Base-by-base conservation (phyloP, 345 rosid species). In the Linum usitatissimum region DNA sequence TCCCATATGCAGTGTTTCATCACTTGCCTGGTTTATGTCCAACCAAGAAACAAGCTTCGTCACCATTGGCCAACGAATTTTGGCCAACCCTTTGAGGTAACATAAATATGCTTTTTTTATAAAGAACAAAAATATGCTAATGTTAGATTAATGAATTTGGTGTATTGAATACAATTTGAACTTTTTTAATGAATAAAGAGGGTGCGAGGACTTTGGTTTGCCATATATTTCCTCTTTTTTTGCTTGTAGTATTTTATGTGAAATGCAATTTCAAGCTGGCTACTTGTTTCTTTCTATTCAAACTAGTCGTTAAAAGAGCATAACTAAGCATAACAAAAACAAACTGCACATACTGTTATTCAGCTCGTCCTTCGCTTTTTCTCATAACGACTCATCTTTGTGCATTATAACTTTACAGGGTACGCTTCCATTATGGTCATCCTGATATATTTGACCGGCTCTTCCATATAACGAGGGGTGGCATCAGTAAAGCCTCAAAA, bases 21-120 rank as follows among this genome's bases (percentile, higher is more conserved):
- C 99, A 21, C 89, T 94, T 59, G 99, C 97, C 70, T 90, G 89
- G 97, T 94, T 94, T 86, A 94, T 94, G 99, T 88, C 99, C 65
- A 90, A 90, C 80, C 99, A 94, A 75, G 97, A 94, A 83, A 88
- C 91, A 53, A 88, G 97, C 77, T 94, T 94, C 59, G 96, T 88
- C 53, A 94, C 96, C 66, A 90, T 94, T 40, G 92, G 96, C 66
- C 99, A 94, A 74, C 87, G 99, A 62, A 75, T 90, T 65, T 85
- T 94, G 74, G 97, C 99, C 68, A 83, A 85, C 80, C 97, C 96
- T 73, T 73, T 94, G 66, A 86, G 99, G 99, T 94, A 76, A 69
- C 65, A 62, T 56, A 19, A 12, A 55, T 31, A 53, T 55, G 9
- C 45, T 34, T n/a, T n/a, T n/a, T n/a, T n/a, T n/a, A n/a, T n/a